Conservation (phyloP, 1,284 basidiomycete species). For the Cryptococcus wingfieldii region DNA sequence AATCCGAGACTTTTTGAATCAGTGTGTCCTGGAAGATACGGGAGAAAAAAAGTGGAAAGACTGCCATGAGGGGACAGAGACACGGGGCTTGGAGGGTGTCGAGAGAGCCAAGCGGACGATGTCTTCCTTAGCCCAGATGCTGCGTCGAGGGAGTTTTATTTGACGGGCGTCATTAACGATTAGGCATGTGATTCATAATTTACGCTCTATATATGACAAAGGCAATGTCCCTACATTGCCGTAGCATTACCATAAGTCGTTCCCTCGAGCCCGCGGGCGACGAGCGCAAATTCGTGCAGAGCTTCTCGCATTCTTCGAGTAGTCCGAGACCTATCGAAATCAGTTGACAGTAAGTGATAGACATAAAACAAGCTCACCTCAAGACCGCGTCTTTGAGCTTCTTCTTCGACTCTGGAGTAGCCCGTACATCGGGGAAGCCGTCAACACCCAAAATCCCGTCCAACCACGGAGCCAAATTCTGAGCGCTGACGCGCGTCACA, state of each 20-base stretch:
- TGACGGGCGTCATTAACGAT: constrained; percentile 1
- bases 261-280: constrained; percentile 46
- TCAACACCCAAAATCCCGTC: constrained; percentile 61
- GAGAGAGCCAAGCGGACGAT: constrained; percentile 17
- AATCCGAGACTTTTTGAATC: constrained; percentile 30
- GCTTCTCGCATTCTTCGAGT: constrained; percentile 48
- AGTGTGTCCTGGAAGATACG: constrained; percentile 25
- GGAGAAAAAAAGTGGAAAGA: constrained; percentile 21
- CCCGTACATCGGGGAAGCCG: constrained; percentile 44
- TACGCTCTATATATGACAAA: neutral
- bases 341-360: neutral
- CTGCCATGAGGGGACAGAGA: neutral
- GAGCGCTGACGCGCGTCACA: constrained; percentile 55
- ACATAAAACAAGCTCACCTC: constrained; percentile 52
- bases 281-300: constrained; percentile 50
- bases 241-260: constrained; percentile 49
- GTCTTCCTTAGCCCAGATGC: constrained; percentile 3
- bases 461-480: constrained; percentile 64
- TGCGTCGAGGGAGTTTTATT: constrained; percentile 20
- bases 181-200: neutral
- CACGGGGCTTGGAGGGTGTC: constrained; percentile 10
- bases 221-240: constrained; percentile 16
- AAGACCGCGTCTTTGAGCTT: constrained; percentile 69
- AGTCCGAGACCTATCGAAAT: constrained; percentile 34
- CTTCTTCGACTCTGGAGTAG: constrained; percentile 63